phyloP scores from a whole-genome alignment of 352 stramenopile genomes.

The Phytopythium litorale region DNA sequence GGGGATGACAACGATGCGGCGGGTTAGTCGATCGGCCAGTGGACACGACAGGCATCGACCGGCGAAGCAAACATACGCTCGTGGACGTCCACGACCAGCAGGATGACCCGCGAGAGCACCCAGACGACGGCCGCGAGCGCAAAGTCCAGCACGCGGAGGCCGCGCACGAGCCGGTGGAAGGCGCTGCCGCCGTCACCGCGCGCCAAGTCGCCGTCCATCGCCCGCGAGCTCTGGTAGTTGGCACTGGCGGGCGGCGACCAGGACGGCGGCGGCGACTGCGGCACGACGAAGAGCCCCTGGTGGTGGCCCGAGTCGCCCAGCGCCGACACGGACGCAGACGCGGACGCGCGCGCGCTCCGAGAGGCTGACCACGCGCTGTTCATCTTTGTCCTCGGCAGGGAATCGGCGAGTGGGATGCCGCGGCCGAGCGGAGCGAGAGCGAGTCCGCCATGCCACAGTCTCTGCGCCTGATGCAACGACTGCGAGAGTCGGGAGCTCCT shows the following conservation, averaged over 20 bases:
- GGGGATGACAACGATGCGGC: not conserved
- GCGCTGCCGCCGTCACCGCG: not conserved
- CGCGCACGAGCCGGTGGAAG: constrained; percentile 16
- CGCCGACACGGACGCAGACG: not conserved
- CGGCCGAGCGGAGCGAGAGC: not conserved
- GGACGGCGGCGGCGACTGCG: constrained; percentile 5
- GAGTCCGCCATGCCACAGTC: not conserved
- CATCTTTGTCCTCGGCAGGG: not conserved
- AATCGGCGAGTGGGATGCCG: not conserved
- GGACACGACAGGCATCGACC: not conserved
- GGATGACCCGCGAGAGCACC: constrained; percentile 30
- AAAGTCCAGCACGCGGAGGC: constrained; percentile 30
- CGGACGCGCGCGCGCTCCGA: not conserved
- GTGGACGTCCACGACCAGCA: constrained; percentile 28
- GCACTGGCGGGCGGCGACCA: constrained; percentile 10
- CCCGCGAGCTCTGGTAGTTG: constrained; percentile 3
- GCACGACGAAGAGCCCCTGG: constrained; percentile 1
- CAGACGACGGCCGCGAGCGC: constrained; percentile 30
- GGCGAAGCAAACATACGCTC: constrained; percentile 20
- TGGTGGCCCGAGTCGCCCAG: not conserved
- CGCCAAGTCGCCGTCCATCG: not conserved
- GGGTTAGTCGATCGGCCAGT: not conserved
- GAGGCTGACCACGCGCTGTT: not conserved
- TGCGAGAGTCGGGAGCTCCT: not conserved
- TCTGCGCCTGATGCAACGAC: not conserved